Conservation (phyloP, 345 rosid species). For the Hibiscus tridactylites region DNA sequence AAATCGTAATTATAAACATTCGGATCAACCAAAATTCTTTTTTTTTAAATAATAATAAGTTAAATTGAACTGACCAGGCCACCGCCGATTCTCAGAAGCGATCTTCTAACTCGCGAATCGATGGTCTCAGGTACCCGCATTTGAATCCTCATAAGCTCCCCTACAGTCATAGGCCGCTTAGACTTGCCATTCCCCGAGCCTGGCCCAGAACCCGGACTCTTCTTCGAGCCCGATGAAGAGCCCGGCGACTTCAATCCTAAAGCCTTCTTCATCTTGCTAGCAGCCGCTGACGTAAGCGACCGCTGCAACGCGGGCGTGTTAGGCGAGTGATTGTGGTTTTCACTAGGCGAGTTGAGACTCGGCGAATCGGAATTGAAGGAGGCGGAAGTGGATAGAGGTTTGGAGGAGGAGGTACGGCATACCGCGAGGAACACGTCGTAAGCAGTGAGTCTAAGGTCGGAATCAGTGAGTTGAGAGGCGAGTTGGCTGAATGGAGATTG, state of each 20-base stretch:
- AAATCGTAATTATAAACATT: not conserved
- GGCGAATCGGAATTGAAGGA: slow-evolving; percentile 44
- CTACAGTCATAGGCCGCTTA: slow-evolving; percentile 63
- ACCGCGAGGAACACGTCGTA: slow-evolving; percentile 93
- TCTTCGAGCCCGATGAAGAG: slow-evolving; percentile 29
- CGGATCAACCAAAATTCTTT: slow-evolving; percentile 16
- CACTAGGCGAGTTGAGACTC: slow-evolving; percentile 9
- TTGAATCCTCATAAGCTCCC: slow-evolving; percentile 88
- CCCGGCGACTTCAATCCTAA: slow-evolving; percentile 71
- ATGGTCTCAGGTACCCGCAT: slow-evolving; percentile 71
- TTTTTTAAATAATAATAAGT: not conserved
- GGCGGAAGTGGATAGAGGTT: slow-evolving; percentile 41
- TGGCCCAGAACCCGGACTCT: slow-evolving; percentile 53
- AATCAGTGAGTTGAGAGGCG: slow-evolving; percentile 52
- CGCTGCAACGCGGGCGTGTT: slow-evolving; percentile 60
- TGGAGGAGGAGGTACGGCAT: slow-evolving; percentile 72
- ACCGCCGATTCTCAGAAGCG: slow-evolving; percentile 77
- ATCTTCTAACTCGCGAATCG: slow-evolving; percentile 84
- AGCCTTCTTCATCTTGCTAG: slow-evolving; percentile 93
- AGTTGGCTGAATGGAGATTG: slow-evolving; percentile 78
- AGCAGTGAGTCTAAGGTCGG: slow-evolving; percentile 76
- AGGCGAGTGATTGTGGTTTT: slow-evolving; percentile 25
- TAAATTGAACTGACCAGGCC: slow-evolving; percentile 55
- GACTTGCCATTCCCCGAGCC: slow-evolving; percentile 53
- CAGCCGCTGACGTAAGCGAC: slow-evolving; percentile 84